Evolutionary conservation across 345 rosid genomes (phyloP).

Genomic region (Bruguiera gymnorhiza): DNA sequence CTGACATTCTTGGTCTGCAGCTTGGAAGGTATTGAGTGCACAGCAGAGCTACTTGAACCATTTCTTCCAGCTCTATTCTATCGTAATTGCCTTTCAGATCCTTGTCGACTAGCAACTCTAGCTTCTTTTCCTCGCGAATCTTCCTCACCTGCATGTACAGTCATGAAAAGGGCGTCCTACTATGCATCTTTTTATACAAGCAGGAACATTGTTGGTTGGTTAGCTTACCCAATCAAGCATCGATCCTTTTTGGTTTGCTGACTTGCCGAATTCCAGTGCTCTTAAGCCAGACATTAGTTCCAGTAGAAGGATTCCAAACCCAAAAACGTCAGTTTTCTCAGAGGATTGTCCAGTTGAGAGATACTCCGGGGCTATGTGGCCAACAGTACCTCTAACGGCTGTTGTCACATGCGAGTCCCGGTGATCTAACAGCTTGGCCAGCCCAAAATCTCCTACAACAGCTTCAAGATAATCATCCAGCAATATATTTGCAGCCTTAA

Average conservation of each 20-base stretch:
- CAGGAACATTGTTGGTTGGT: conserved; percentile 1
- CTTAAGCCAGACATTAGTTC: conserved; percentile 77
- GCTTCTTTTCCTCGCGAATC: conserved; percentile 84
- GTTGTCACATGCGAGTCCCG: conserved; percentile 86
- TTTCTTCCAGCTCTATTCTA: conserved; percentile 73
- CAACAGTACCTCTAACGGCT: conserved; percentile 92
- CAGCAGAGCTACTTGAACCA: conserved; percentile 79
- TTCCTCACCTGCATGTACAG: conserved; percentile 62
- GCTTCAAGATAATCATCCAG: conserved; percentile 81
- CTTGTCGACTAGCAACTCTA: conserved; percentile 81
- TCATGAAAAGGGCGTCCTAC: neutral
- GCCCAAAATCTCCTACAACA: conserved; percentile 92
- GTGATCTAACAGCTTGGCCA: conserved; percentile 92
- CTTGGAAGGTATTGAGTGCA: conserved; percentile 80
- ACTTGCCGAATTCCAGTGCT: conserved; percentile 82
- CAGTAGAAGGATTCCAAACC: conserved; percentile 85
- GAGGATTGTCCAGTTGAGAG: conserved; percentile 94
- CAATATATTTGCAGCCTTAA: conserved; percentile 93
- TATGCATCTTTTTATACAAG: neutral
- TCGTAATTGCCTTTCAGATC: conserved; percentile 69
- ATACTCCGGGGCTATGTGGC: conserved; percentile 96
- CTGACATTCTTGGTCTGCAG: conserved; percentile 89
- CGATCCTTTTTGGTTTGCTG: conserved; percentile 80
- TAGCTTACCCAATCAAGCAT: conserved; percentile 84
- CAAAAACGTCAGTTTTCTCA: conserved; percentile 93